Evolutionary conservation across 1,284 basidiomycete genomes (phyloP).

Genomic region (Porphyrellus sp.): DNA sequence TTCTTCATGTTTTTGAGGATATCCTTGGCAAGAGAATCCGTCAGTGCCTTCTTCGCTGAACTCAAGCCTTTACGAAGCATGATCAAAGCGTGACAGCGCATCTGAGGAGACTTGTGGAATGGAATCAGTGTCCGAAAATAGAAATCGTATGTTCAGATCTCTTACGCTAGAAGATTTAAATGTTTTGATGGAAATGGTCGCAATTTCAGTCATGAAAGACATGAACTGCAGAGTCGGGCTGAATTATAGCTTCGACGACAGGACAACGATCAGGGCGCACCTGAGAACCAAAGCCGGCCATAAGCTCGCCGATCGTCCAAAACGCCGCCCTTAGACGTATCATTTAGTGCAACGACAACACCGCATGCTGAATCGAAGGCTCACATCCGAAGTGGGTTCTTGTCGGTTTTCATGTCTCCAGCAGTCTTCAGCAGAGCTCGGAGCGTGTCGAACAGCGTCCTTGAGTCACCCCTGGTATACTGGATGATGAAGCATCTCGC

Average conservation of each 20-base stretch:
- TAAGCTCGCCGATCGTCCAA: slow-evolving; percentile 85
- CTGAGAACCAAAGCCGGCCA: slow-evolving; percentile 80
- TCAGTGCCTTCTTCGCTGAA: slow-evolving; percentile 80
- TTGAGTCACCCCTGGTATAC: slow-evolving; percentile 81
- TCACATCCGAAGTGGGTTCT: slow-evolving; percentile 66
- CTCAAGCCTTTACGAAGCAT: slow-evolving; percentile 75
- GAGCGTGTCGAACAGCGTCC: slow-evolving; percentile 85
- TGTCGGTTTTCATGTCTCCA: slow-evolving; percentile 68
- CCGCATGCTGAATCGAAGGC: slow-evolving; percentile 29
- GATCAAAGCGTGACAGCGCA: slow-evolving; percentile 79
- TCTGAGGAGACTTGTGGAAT: slow-evolving; percentile 60
- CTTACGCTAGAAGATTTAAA: slow-evolving; percentile 70
- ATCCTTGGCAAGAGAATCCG: slow-evolving; percentile 79
- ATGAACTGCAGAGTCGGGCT: slow-evolving; percentile 63
- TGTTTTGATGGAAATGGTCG: slow-evolving; percentile 61
- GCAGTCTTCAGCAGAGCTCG: slow-evolving; percentile 75
- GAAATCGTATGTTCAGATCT: neutral
- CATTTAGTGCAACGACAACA: slow-evolving; percentile 7
- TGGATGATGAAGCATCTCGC: slow-evolving; percentile 75
- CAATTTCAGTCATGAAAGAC: slow-evolving; percentile 90
- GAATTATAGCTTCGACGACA: neutral
- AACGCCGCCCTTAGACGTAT: slow-evolving; percentile 57
- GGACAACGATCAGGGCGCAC: slow-evolving; percentile 41
- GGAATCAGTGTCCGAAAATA: slow-evolving; percentile 2
- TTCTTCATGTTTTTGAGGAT: slow-evolving; percentile 80